These are phyloP conservation scores for Xylariaceae sp. DNA, from an alignment of 2,329 filamentous ascomycete genomes.

Conservation along the genomic window DNA sequence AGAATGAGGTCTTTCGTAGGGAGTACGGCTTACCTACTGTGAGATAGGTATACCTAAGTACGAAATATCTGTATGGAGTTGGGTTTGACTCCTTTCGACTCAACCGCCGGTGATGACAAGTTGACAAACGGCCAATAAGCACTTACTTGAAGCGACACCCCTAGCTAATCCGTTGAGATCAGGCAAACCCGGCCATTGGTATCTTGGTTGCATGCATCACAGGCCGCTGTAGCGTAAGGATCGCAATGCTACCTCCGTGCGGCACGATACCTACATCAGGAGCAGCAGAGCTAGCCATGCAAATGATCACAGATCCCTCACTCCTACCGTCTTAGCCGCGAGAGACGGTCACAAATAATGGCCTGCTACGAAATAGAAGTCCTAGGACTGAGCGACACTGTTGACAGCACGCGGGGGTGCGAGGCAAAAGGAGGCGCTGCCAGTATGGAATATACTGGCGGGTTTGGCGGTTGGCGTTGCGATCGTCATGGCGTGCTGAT, in stretches of 20 bases:
- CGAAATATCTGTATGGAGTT: too few species aligned
- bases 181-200: neutral
- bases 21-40: too few species aligned
- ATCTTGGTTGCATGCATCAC: neutral
- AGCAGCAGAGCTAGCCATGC: neutral
- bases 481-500: conserved; percentile 15
- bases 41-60: too few species aligned
- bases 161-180: neutral
- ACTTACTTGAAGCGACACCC: neutral
- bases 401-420: neutral
- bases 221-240: neutral
- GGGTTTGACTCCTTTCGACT: neutral
- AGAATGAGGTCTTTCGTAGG: neutral
- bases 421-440: neutral
- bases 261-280: neutral
- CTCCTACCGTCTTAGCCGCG: neutral
- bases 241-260: neutral
- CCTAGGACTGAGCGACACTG: neutral
- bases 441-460: neutral
- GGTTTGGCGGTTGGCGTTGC: conserved; percentile 7
- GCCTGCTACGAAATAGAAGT: neutral
- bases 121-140: neutral
- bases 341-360: neutral
- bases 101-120: neutral
- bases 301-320: neutral